Evolutionary conservation across 225 moss, liverwort and hornwort genomes (phyloP).

Genomic region (Sphagnum contortum): DNA sequence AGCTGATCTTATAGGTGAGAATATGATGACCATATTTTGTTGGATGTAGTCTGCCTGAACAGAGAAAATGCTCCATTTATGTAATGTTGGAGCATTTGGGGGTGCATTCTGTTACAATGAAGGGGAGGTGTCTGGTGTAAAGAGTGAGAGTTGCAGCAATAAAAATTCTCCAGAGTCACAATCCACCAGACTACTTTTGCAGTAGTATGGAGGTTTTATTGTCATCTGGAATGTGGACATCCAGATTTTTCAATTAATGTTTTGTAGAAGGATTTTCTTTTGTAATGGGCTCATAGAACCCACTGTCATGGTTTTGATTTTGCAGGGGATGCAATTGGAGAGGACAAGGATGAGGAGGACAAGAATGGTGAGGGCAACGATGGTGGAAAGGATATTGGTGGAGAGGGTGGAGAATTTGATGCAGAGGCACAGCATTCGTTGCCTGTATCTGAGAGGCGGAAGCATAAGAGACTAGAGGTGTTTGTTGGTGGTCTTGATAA

Average conservation of each 20-base stretch:
- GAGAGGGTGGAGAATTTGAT: slow-evolving; percentile 36
- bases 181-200: background rate
- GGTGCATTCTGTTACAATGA: background rate
- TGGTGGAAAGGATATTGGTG: slow-evolving; percentile 21
- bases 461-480: slow-evolving; percentile 41
- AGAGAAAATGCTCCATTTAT: background rate
- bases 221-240: too few species aligned
- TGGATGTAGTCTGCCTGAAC: background rate
- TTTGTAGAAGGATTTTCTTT: too few species aligned
- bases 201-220: too few species aligned
- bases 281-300: too few species aligned
- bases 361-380: slow-evolving; percentile 19
- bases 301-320: too few species aligned
- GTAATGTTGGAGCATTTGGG: background rate
- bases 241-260: too few species aligned
- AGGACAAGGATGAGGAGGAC: slow-evolving; percentile 17
- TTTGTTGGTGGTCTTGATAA: slow-evolving; percentile 50
- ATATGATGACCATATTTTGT: slow-evolving; percentile 1
- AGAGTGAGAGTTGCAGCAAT: too few species aligned
- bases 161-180: too few species aligned
- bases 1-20: slow-evolving; percentile 19
- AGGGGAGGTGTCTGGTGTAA: too few species aligned
- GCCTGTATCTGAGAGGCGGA: slow-evolving; percentile 34
- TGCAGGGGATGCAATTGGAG: background rate
- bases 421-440: slow-evolving; percentile 34